Conservation (phyloP, 768 basidiomycete genomes). For the Pisolithus microcarpus region DNA sequence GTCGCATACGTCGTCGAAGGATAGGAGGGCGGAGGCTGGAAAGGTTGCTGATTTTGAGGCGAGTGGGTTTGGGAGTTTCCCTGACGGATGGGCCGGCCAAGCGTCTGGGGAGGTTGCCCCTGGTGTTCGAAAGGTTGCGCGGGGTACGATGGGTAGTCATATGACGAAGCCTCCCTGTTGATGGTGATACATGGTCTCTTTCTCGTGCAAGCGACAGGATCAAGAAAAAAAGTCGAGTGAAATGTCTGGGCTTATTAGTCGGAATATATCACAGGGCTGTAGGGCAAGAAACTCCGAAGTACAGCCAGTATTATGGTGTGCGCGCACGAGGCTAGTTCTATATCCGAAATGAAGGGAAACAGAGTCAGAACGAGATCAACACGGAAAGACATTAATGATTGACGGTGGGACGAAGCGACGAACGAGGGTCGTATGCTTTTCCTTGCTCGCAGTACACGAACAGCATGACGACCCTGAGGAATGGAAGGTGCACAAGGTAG, state of each 20-base stretch:
- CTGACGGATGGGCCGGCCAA: conserved; percentile 24
- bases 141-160: conserved; percentile 45
- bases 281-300: conserved; percentile 23
- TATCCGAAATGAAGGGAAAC: conserved; percentile 28
- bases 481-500: not conserved
- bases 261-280: conserved; percentile 22
- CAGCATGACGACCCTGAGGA: conserved; percentile 12
- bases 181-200: conserved; percentile 49
- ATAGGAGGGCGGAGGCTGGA: conserved; percentile 24
- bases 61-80: conserved; percentile 29
- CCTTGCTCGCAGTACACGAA: conserved; percentile 22
- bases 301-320: conserved; percentile 24
- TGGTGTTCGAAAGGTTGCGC: conserved; percentile 20
- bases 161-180: conserved; percentile 37
- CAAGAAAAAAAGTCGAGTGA: conserved; percentile 13
- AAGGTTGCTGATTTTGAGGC: conserved; percentile 21
- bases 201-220: conserved; percentile 38
- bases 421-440: conserved; percentile 11
- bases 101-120: conserved; percentile 20
- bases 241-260: conserved; percentile 23
- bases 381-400: conserved; percentile 28
- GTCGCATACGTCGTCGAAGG: conserved; percentile 24
- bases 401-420: conserved; percentile 23
- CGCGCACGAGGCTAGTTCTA: conserved; percentile 30
- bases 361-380: conserved; percentile 29